These are phyloP conservation scores for Dactylella cylindrospora DNA, from an alignment of 2,329 filamentous ascomycete species.

Conservation along the genomic window DNA sequence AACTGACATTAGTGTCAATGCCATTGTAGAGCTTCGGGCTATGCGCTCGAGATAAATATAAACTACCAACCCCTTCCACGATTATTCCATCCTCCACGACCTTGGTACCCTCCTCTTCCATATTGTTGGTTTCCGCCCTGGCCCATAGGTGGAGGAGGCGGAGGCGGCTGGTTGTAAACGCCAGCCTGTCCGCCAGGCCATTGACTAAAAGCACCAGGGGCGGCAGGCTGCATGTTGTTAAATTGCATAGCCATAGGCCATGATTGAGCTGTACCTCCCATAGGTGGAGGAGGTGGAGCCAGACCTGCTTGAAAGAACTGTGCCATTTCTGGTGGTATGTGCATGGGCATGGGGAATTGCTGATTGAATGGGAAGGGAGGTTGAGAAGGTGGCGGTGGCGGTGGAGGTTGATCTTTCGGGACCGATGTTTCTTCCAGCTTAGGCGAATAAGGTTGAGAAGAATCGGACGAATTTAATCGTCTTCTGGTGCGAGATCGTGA, in stretches of 20 bases:
- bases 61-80: conserved; percentile 4
- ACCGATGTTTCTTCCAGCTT: conserved; percentile 5
- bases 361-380: conserved; percentile 35
- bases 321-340: conserved; percentile 35
- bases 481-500: conserved; percentile 33
- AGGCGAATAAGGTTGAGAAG: conserved; percentile 33
- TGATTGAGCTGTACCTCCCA: conserved; percentile 11
- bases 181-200: conserved; percentile 22
- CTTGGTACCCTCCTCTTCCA: conserved; percentile 23
- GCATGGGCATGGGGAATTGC: conserved; percentile 30
- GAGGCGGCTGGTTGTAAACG: conserved; percentile 36
- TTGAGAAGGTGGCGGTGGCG: conserved; percentile 8
- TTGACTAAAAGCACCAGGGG: conserved; percentile 18
- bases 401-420: conserved; percentile 15
- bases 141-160: conserved; percentile 20
- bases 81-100: conserved; percentile 32
- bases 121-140: conserved; percentile 11
- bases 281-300: conserved; percentile 9
- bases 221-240: conserved; percentile 15
- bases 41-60: too few species aligned
- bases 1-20: too few species aligned
- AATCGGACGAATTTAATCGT: conserved; percentile 33
- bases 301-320: conserved; percentile 39
- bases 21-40: too few species aligned
- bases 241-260: conserved; percentile 34